Percentiles rank a stretch among this genome's conserved stretches.
Conservation (phyloP, 768 basidiomycete genomes). For the Tephrocybe sp. region DNA sequence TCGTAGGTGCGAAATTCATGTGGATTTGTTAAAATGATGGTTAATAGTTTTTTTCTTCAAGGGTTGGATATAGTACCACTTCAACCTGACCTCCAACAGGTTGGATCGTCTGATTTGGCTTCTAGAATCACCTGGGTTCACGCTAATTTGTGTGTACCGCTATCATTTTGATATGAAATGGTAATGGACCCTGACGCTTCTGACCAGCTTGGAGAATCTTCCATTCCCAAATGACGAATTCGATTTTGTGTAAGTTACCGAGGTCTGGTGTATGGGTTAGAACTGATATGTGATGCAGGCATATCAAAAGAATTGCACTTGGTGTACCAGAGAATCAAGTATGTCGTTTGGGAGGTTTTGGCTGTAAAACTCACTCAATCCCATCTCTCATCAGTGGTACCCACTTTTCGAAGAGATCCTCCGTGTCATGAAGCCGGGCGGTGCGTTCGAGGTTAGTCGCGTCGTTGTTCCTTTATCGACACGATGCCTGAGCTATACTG, state of each 20-base stretch:
- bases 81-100: constrained; percentile 63
- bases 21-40: neutral
- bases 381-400: constrained; percentile 53
- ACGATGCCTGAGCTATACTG: neutral
- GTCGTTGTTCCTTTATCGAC: neutral
- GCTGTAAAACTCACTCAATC: neutral
- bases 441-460: constrained; percentile 63
- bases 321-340: constrained; percentile 80
- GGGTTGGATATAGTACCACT: constrained; percentile 73
- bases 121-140: constrained; percentile 71
- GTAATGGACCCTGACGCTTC: neutral
- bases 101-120: constrained; percentile 57
- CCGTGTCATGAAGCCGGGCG: constrained; percentile 74
- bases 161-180: constrained; percentile 2
- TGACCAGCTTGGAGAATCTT: constrained; percentile 59
- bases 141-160: constrained; percentile 66
- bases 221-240: constrained; percentile 75
- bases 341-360: constrained; percentile 7
- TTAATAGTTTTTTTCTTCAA: constrained; percentile 17
- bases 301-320: constrained; percentile 68
- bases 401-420: constrained; percentile 64
- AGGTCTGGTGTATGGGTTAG: constrained; percentile 4
- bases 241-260: constrained; percentile 65
- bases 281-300: constrained; percentile 37
- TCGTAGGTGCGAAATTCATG: constrained; percentile 48